Evolutionary conservation across 306 rosid genomes (phyloP).

Genomic region (Erythrophleum fordii): DNA sequence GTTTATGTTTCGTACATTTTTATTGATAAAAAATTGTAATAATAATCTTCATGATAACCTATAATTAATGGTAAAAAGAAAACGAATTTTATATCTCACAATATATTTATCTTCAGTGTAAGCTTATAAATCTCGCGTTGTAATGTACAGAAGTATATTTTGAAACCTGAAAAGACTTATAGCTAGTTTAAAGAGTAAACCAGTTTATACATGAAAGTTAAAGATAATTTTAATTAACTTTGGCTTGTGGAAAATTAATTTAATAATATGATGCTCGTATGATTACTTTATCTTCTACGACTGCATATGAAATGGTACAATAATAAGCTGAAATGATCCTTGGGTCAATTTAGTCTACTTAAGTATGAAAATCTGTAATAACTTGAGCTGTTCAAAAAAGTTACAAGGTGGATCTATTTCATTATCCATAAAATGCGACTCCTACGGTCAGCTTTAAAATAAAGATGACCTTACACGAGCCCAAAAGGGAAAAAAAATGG

Average conservation of each 20-base stretch:
- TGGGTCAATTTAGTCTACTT: neutral
- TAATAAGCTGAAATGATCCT: neutral
- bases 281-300: neutral
- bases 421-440: neutral
- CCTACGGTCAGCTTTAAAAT: neutral
- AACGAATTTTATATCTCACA: neutral
- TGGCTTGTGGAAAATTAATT: neutral
- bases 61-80: too few species aligned
- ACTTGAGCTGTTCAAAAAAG: neutral
- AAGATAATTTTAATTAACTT: neutral
- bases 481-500: neutral
- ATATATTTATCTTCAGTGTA: too few species aligned
- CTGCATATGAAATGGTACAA: neutral
- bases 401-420: neutral
- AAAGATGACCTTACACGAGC: neutral
- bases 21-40: too few species aligned
- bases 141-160: neutral
- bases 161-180: neutral
- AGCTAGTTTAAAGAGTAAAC: too few species aligned
- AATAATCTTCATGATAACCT: too few species aligned
- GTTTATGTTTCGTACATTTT: too few species aligned
- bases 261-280: neutral
- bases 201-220: neutral
- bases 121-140: neutral
- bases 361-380: neutral